Conservation (phyloP, 148 eudicot genomes). For the Persicaria maculosa region DNA sequence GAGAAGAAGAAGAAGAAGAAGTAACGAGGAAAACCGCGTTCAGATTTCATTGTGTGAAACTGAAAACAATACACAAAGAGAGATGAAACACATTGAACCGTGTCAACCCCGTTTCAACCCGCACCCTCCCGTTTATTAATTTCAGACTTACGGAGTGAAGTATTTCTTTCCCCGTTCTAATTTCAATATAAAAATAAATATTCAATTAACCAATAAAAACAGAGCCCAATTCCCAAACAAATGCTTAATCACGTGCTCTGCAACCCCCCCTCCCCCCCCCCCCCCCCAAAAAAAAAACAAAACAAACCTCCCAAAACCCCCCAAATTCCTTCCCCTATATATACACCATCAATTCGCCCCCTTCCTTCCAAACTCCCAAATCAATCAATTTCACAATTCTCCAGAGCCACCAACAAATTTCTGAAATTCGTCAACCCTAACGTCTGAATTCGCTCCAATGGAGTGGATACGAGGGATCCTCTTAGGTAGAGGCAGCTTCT, state of each 20-base stretch:
- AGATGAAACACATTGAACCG: constrained; percentile 2
- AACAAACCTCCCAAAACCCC: no score
- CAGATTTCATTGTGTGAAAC: no score
- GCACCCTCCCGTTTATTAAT: background rate
- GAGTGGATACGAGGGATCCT: constrained; percentile 51
- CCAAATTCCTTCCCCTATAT: background rate
- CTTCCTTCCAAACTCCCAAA: background rate
- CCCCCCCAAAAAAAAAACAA: no score
- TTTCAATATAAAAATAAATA: background rate
- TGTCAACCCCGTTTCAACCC: constrained; percentile 15
- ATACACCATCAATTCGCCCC: background rate
- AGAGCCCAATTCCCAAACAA: background rate
- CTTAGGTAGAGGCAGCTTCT: constrained; percentile 58
- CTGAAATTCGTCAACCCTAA: background rate
- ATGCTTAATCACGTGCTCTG: background rate
- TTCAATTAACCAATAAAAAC: background rate
- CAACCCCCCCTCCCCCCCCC: background rate
- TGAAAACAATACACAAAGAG: background rate
- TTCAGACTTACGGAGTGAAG: background rate
- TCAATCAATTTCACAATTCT: background rate
- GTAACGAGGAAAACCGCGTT: no score
- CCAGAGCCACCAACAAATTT: background rate
- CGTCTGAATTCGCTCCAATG: constrained; percentile 11
- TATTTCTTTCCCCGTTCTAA: background rate
- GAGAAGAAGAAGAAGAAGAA: no score